Conservation (phyloP, 2,329 filamentous ascomycete genomes). For the Madurella mycetomatis region DNA sequence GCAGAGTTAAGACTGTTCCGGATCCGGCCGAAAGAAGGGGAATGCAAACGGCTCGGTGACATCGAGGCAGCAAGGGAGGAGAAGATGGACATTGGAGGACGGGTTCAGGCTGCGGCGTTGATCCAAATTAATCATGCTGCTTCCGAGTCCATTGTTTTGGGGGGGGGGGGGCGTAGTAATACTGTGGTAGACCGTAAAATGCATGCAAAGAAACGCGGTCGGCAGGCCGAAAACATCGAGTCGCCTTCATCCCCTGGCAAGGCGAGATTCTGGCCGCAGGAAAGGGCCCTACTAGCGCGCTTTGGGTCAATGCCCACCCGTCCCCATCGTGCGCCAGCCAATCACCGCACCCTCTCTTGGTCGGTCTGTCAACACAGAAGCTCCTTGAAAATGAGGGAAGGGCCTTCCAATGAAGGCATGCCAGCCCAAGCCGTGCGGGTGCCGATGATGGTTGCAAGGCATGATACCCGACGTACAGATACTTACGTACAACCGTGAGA, state of each 20-base stretch:
- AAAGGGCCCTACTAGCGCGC: slow-evolving; percentile 21
- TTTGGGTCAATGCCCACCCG: slow-evolving; percentile 22
- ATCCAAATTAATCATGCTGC: slow-evolving; percentile 13
- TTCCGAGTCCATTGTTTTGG: background rate
- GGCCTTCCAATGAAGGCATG: background rate
- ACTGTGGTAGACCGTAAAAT: slow-evolving; percentile 9
- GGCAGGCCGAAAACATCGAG: slow-evolving; percentile 14
- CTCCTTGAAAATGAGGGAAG: slow-evolving; percentile 3
- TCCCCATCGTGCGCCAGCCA: slow-evolving; percentile 15
- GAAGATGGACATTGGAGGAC: background rate
- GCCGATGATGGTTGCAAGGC: background rate
- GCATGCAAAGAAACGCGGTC: slow-evolving; percentile 12
- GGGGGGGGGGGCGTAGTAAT: background rate
- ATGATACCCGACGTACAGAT: background rate
- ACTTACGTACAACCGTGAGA: background rate
- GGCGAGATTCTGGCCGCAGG: slow-evolving; percentile 22
- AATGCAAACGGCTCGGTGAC: background rate
- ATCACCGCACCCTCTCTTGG: slow-evolving; percentile 10
- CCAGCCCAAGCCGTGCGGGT: background rate
- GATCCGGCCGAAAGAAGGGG: background rate
- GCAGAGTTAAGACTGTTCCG: background rate
- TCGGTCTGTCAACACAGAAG: slow-evolving; percentile 9
- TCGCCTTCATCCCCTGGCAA: slow-evolving; percentile 11
- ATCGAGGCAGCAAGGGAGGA: background rate
- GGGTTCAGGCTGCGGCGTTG: slow-evolving; percentile 2